Evolutionary conservation across 202 grass and related monocot species (phyloP), one percentile per base, ranked within the genome.

Genomic region (Elaeis oleifera): DNA sequence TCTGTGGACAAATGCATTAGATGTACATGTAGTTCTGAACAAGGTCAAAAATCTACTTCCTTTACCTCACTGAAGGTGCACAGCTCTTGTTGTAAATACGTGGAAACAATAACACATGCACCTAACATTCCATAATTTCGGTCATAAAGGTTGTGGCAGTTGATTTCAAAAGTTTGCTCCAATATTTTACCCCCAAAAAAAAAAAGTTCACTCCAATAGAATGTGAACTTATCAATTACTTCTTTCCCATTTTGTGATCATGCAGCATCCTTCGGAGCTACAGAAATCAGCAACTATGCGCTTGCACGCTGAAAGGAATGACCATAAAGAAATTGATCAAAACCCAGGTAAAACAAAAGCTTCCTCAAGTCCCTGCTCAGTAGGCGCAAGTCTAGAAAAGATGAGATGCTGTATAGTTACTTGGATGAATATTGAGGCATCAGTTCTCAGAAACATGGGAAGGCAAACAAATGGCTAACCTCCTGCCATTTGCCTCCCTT

Each of bases 301-400:
- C 28, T 77, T 90, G 60, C 85, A 82, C 8, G 77, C 82, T 29
- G 85, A 82, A 49, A 87, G 94, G 58, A 81, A 62, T 11, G 74
- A 89, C 6, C 63, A 57, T 0, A 81, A 73, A 28, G 88, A 86
- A 59, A 53, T 53, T 5, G 74, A 90, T 52, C 88, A 84, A 31
- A 84, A 74, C 54, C 80, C 72, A 0, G 89, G 84, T 71, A 99
- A 99, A 66, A 79, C 80, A 92, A 75, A 64, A 99, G 89, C 54
- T 86, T 92, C 50, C 84, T 99, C 16, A 92, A 89, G 69, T 58
- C 88, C 2, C 77, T 99, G 65, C 88, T 99, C 29, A 89, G 80
- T 65, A 92, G 94, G 74, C 88, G 77, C 58, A 99, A 84, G 55
- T 99, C 94, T 16, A 84, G 70, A 76, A 99, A 99, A 84, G 94